These are phyloP conservation scores for Aspergillus hancockii DNA, from an alignment of 495 filamentous ascomycete species.

Conservation along the genomic window DNA sequence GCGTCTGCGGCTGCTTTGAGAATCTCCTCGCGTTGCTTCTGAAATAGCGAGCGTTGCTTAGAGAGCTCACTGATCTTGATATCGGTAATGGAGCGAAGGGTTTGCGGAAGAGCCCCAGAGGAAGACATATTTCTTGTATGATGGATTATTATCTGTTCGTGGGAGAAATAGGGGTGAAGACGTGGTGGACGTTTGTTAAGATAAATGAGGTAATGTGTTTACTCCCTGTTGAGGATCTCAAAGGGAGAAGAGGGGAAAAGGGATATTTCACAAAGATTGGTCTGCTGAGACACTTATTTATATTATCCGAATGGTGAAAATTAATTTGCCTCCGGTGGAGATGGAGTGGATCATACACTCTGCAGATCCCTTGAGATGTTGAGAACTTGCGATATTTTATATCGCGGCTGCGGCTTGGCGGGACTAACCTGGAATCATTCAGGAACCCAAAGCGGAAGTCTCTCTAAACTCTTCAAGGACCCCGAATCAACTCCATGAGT, in stretches of 20 bases:
- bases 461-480: too few relatives aligned
- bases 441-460: neutral
- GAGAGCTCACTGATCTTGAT: constrained; percentile 65
- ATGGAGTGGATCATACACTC: neutral
- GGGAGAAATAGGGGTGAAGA: neutral
- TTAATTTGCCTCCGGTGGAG: neutral
- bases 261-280: neutral
- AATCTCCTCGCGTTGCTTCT: constrained; percentile 39
- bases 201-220: neutral
- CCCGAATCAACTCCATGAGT: too few relatives aligned
- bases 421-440: too few relatives aligned
- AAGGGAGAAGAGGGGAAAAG: neutral
- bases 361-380: neutral
- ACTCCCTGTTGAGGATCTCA: neutral
- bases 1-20: constrained; percentile 28
- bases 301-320: neutral
- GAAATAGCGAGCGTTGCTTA: constrained; percentile 57
- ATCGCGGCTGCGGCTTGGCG: neutral
- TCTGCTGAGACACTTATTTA: neutral
- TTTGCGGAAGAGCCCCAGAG: constrained; percentile 52
- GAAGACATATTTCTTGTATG: constrained; percentile 29
- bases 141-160: neutral
- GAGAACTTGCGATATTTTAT: neutral
- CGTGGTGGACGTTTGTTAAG: neutral
- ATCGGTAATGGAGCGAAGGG: constrained; percentile 63